Conservation (phyloP, 1,284 basidiomycete species). For the Cystobasidium pallidum region DNA sequence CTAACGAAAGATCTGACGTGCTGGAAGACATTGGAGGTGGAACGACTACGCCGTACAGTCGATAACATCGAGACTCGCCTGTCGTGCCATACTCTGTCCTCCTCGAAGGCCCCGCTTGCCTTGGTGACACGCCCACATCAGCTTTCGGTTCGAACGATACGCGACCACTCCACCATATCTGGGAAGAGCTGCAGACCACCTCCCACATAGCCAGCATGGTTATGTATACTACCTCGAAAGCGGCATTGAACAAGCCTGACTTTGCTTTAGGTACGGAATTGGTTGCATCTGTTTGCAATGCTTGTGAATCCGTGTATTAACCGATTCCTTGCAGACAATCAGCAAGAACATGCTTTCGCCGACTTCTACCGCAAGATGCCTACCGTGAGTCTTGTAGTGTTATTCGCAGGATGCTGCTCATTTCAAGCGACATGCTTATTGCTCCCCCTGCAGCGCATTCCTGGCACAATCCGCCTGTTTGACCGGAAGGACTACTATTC, state of each 20-base stretch:
- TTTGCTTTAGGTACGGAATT: constrained; percentile 15
- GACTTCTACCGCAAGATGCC: constrained; percentile 36
- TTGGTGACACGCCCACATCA: too few relatives aligned
- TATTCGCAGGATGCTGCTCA: constrained; percentile 58
- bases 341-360: constrained; percentile 22
- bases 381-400: constrained; percentile 56
- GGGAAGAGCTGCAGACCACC: too few relatives aligned
- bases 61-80: too few relatives aligned
- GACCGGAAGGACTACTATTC: constrained; percentile 81
- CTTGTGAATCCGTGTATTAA: not conserved
- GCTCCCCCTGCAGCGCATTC: constrained; percentile 55
- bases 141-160: not conserved
- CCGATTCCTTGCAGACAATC: constrained; percentile 21
- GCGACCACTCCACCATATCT: not conserved
- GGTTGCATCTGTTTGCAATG: not conserved
- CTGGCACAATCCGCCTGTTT: constrained; percentile 77
- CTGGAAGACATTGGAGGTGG: too few relatives aligned
- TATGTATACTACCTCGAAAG: constrained; percentile 44
- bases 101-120: too few relatives aligned
- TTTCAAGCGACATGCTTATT: constrained; percentile 53
- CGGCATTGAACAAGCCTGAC: constrained; percentile 37
- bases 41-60: too few relatives aligned
- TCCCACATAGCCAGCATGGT: constrained; percentile 35
- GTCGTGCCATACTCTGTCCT: too few relatives aligned
- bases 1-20: not conserved